Conservation (phyloP, 306 rosid genomes). For the Vigna trinervia region DNA sequence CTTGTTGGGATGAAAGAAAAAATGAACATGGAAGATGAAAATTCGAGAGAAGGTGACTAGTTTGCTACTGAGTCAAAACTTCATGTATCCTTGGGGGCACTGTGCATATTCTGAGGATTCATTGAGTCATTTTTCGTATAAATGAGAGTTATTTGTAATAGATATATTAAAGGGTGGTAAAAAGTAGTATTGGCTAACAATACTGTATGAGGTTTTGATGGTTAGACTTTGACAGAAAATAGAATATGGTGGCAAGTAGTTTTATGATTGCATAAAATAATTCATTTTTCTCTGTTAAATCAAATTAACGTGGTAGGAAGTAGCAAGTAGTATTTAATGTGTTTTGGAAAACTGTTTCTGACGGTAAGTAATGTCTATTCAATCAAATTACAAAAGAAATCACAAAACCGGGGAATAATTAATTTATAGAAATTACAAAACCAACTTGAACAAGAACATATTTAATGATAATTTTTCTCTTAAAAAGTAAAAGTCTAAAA, state of each 20-base stretch:
- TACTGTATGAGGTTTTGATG: not conserved
- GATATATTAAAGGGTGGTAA: not conserved
- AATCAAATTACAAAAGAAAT: too few relatives aligned
- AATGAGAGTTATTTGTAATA: not conserved
- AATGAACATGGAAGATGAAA: slow-evolving; percentile 24
- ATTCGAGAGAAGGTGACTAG: not conserved
- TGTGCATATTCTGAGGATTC: not conserved
- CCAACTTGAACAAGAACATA: too few relatives aligned
- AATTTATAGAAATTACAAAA: too few relatives aligned
- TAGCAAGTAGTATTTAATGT: too few relatives aligned
- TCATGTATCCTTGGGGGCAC: not conserved
- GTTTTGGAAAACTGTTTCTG: too few relatives aligned
- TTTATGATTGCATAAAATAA: too few relatives aligned
- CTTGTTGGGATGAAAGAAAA: slow-evolving; percentile 10
- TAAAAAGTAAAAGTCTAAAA: too few relatives aligned
- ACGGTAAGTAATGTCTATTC: too few relatives aligned
- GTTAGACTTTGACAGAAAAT: not conserved
- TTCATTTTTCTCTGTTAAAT: too few relatives aligned
- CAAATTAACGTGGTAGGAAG: too few relatives aligned
- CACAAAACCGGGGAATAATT: too few relatives aligned
- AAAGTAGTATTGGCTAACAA: slow-evolving; percentile 7
- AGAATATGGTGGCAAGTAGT: not conserved
- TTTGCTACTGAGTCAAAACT: slow-evolving; percentile 9
- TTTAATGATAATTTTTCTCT: too few relatives aligned
- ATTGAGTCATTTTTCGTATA: not conserved